Percentiles rank a stretch among this genome's conserved stretches.
Conservation (phyloP, 495 filamentous ascomycete species). For the Podospora comata region DNA sequence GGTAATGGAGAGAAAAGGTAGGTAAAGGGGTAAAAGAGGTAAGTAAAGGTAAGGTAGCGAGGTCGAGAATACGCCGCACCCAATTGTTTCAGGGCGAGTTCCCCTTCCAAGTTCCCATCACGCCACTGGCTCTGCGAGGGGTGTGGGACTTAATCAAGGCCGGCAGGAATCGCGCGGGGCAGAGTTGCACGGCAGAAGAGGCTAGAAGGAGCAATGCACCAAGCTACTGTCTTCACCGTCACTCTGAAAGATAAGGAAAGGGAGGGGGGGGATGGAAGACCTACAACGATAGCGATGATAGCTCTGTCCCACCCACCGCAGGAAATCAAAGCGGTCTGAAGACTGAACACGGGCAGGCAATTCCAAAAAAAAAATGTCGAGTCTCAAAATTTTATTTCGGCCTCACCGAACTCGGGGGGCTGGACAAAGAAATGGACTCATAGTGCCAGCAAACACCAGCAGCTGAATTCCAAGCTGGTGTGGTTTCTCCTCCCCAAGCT, state of each 20-base stretch:
- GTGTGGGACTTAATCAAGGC: not conserved
- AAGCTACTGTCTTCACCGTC: not conserved
- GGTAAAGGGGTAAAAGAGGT: not conserved
- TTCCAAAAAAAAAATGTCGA: not conserved
- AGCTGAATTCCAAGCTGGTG: not conserved
- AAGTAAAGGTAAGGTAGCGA: not conserved
- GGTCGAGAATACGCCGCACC: not conserved
- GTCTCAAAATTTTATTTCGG: not conserved
- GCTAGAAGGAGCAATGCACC: not conserved
- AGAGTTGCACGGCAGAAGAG: conserved; percentile 5
- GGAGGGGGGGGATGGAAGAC: not conserved
- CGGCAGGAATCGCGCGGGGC: not conserved
- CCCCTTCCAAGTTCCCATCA: not conserved
- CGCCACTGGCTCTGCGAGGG: not conserved
- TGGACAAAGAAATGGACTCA: not conserved
- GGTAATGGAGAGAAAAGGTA: not conserved
- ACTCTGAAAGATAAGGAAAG: not conserved
- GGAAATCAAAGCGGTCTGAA: not conserved
- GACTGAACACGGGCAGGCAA: no score
- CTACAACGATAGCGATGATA: not conserved
- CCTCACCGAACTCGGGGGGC: not conserved
- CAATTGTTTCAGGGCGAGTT: not conserved
- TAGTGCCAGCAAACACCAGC: not conserved
- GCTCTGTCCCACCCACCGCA: not conserved
- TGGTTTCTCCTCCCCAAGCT: no score